Percentiles rank a stretch among this genome's conserved stretches.
These are phyloP conservation scores for Beauveria pseudobassiana DNA, from an alignment of 2,329 filamentous ascomycete species.

Conservation along the genomic window DNA sequence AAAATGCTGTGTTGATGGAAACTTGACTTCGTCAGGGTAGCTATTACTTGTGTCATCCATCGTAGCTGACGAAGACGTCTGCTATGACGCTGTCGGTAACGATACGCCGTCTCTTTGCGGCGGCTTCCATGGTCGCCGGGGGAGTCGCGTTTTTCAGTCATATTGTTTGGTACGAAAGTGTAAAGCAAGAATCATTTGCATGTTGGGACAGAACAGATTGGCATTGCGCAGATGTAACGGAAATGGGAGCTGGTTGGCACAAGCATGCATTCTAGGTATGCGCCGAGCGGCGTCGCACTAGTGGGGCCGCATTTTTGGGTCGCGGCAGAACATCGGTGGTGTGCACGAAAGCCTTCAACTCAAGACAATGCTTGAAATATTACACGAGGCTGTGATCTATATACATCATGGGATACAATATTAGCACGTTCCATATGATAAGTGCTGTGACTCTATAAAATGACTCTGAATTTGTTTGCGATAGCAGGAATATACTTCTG, in stretches of 20 bases:
- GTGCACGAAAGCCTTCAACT: not conserved
- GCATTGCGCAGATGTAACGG: not conserved
- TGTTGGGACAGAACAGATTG: no score
- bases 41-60: slow-evolving; percentile 11
- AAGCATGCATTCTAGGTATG: not conserved
- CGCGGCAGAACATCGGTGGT: not conserved
- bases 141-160: slow-evolving; percentile 3
- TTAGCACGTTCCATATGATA: not conserved
- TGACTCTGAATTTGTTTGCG: no score
- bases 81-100: slow-evolving; percentile 1
- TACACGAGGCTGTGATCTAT: not conserved
- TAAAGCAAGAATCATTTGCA: not conserved
- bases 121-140: not conserved
- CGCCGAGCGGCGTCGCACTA: not conserved
- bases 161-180: not conserved
- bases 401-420: not conserved
- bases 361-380: not conserved
- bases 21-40: slow-evolving; percentile 13
- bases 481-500: no score
- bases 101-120: not conserved
- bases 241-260: not conserved
- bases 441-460: no score
- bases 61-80: not conserved
- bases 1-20: slow-evolving; percentile 23
- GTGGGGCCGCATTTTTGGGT: not conserved